Base-by-base conservation (phyloP, 106 monocot genomes). In the Gastrodia elata region DNA sequence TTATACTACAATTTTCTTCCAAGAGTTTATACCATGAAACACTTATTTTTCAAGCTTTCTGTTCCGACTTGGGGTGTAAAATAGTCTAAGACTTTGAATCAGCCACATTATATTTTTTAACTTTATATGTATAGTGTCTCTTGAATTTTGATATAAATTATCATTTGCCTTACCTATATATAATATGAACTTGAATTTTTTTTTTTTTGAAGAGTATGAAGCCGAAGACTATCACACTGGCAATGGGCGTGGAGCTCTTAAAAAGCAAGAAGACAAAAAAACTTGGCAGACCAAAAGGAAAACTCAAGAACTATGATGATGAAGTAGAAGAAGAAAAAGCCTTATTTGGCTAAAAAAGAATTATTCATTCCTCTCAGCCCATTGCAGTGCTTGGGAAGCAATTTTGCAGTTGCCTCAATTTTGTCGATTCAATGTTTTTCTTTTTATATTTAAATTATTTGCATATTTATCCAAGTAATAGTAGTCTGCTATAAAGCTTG, bases 141-240 rank as follows among this genome's bases (percentile, higher is more conserved):
- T n/a, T n/a, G n/a, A n/a, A n/a, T n/a, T n/a, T n/a, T n/a, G n/a
- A n/a, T n/a, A n/a, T n/a, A n/a, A n/a, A n/a, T n/a, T n/a, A n/a
- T n/a, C n/a, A n/a, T n/a, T n/a, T n/a, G n/a, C n/a, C n/a, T n/a
- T n/a, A n/a, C n/a, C n/a, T n/a, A n/a, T n/a, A n/a, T n/a, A n/a
- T n/a, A n/a, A n/a, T n/a, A n/a, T n/a, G n/a, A n/a, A n/a, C n/a
- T n/a, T n/a, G n/a, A n/a, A n/a, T n/a, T n/a, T n/a, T n/a, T n/a
- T n/a, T n/a, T n/a, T n/a, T n/a, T n/a, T 25, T 73, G 73, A 65
- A 78, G 78, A 78, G 42, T 20, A 73, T 49, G 72, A 42, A 78
- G 22, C 72, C 78, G 13, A 46, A 78, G 24, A 34, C 72, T n/a
- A 7, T 78, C 33, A 73, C 78, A 49, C 43, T 78, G 46, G 48